Conservation (phyloP, 2,329 filamentous ascomycete species). For the Penicillium sp. region DNA sequence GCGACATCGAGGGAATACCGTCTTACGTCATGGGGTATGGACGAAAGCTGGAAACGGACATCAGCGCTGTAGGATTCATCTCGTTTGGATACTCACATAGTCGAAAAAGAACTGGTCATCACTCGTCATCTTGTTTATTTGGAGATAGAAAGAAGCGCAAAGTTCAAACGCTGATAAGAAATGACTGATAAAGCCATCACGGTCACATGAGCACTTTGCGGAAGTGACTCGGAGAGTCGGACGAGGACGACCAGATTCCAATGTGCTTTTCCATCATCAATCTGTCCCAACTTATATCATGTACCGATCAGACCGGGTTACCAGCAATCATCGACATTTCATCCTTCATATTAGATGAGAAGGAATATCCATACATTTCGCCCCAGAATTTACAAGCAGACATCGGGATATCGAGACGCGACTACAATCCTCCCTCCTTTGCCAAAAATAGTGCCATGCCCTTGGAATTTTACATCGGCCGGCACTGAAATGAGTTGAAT, state of each 20-base stretch:
- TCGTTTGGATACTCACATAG: constrained; percentile 59
- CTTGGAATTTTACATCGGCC: too few species aligned
- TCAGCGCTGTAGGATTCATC: constrained; percentile 11
- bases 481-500: too few species aligned
- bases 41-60: constrained; percentile 50
- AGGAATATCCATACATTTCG: too few species aligned
- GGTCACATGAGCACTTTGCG: not conserved
- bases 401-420: too few species aligned
- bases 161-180: constrained; percentile 20
- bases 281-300: too few species aligned
- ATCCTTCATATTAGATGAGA: too few species aligned
- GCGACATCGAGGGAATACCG: constrained; percentile 73
- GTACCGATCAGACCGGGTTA: too few species aligned
- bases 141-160: constrained; percentile 13
- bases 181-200: not conserved
- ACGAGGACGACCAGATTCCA: not conserved
- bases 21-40: constrained; percentile 66
- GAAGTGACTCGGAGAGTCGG: not conserved
- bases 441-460: too few species aligned
- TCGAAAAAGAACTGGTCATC: constrained; percentile 79
- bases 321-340: too few species aligned
- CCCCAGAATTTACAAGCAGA: too few species aligned
- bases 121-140: constrained; percentile 64
- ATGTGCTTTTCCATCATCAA: not conserved
- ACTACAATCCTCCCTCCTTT: too few species aligned